Percentiles rank a stretch among this genome's conserved stretches.
Conservation (phyloP, 2,329 filamentous ascomycete species). For the Cladorrhinum sp. region DNA sequence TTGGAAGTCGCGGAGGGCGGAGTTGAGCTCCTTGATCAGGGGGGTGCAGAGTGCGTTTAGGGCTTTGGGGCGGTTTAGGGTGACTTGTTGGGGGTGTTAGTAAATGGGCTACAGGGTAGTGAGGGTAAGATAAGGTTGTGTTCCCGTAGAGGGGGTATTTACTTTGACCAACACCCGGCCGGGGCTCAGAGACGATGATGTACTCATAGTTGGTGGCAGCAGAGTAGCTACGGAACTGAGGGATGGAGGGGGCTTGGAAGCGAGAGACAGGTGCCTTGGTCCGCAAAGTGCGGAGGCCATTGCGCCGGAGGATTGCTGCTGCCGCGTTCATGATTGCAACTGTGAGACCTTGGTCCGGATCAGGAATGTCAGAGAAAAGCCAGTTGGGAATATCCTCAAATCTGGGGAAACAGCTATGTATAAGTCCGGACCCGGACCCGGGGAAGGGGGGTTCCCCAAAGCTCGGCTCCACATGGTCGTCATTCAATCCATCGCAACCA, state of each 20-base stretch:
- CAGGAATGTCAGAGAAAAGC: neutral
- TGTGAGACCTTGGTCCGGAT: neutral
- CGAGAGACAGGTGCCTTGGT: conserved; percentile 55
- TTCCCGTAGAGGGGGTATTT: conserved; percentile 23
- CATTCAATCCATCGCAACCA: conserved; percentile 1
- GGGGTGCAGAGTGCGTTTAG: conserved; percentile 91
- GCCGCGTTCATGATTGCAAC: conserved; percentile 13
- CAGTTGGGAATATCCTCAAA: conserved; percentile 2
- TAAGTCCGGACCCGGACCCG: conserved; percentile 1
- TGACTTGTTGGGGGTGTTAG: conserved; percentile 56
- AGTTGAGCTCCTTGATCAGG: conserved; percentile 85
- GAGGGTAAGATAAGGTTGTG: conserved; percentile 5
- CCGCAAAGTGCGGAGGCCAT: conserved; percentile 52
- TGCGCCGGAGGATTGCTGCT: conserved; percentile 39
- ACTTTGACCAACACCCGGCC: conserved; percentile 90
- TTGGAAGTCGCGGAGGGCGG: conserved; percentile 70
- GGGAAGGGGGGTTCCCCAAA: neutral
- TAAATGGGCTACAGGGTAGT: neutral
- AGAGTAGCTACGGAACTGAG: conserved; percentile 54
- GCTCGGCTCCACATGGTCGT: conserved; percentile 11
- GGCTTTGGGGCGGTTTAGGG: conserved; percentile 89
- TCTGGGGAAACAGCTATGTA: neutral
- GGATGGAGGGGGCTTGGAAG: conserved; percentile 55
- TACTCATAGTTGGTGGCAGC: conserved; percentile 65
- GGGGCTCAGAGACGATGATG: conserved; percentile 77